phyloP scores from a whole-genome alignment of 2,329 filamentous ascomycete species.

The Fusarium oxysporum region DNA sequence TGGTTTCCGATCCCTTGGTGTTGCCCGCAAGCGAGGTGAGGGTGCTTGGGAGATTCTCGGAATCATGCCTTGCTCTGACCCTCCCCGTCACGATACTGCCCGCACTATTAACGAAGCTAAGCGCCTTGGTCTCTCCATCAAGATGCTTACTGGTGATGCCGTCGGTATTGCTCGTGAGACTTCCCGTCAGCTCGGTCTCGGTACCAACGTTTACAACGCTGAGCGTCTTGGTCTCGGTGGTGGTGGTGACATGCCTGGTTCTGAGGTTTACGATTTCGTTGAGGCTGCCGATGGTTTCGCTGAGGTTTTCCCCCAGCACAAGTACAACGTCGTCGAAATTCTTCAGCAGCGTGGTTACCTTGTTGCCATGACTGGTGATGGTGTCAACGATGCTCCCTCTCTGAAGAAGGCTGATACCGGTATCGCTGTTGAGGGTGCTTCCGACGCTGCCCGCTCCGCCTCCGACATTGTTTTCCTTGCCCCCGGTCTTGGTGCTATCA shows the following conservation, averaged over 20 bases:
- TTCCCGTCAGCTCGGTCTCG: conserved; percentile 89
- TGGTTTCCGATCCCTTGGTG: conserved; percentile 93
- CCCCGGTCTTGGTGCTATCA: conserved; percentile 90
- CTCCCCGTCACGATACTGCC: conserved; percentile 89
- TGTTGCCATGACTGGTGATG: conserved; percentile 95
- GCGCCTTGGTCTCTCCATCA: conserved; percentile 87
- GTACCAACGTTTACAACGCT: conserved; percentile 94
- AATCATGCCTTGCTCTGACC: conserved; percentile 95
- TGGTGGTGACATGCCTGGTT: conserved; percentile 92
- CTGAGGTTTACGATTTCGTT: conserved; percentile 94
- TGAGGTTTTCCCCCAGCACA: conserved; percentile 95
- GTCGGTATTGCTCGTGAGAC: conserved; percentile 94
- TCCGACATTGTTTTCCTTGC: conserved; percentile 95
- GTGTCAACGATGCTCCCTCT: conserved; percentile 93
- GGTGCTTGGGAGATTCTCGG: conserved; percentile 90
- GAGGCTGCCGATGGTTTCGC: conserved; percentile 96
- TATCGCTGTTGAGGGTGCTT: conserved; percentile 93
- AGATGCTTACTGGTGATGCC: conserved; percentile 96
- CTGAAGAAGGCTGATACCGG: conserved; percentile 96
- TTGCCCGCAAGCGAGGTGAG: conserved; percentile 88
- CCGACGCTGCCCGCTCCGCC: conserved; percentile 89
- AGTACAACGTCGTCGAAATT: conserved; percentile 81
- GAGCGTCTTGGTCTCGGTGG: conserved; percentile 91
- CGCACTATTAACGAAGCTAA: conserved; percentile 93
- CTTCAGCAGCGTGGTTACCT: conserved; percentile 93